These are phyloP conservation scores for Colletotrichum cuscutae DNA, from an alignment of 2,329 filamentous ascomycete genomes.

Conservation along the genomic window DNA sequence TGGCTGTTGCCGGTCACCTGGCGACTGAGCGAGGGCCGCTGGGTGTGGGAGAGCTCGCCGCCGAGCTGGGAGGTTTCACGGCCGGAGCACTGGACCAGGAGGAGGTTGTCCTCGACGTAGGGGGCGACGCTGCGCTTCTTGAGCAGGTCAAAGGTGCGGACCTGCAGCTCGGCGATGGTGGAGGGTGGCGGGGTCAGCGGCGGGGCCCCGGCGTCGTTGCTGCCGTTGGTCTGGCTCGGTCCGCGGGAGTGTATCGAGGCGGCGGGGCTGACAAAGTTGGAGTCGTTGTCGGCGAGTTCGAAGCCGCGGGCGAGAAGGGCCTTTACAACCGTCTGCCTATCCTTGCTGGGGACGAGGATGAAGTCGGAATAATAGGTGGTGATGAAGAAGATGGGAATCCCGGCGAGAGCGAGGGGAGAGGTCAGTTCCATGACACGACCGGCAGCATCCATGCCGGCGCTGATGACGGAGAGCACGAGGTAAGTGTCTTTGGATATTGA, in stretches of 20 bases:
- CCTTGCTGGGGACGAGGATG: conserved; percentile 85
- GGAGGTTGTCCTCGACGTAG: conserved; percentile 73
- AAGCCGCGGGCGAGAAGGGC: conserved; percentile 85
- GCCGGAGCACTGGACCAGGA: conserved; percentile 85
- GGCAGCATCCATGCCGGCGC: conserved; percentile 89
- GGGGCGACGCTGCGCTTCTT: conserved; percentile 80
- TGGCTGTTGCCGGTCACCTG: conserved; percentile 49
- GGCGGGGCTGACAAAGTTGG: conserved; percentile 70
- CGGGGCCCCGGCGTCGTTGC: conserved; percentile 49
- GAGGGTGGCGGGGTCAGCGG: conserved; percentile 81
- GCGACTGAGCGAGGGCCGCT: conserved; percentile 46
- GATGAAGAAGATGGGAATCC: conserved; percentile 98
- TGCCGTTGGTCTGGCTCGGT: conserved; percentile 45
- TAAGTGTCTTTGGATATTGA: conserved; percentile 86
- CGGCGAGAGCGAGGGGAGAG: conserved; percentile 87
- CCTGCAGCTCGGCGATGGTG: conserved; percentile 81
- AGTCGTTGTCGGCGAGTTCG: conserved; percentile 79
- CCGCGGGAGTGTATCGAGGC: conserved; percentile 49
- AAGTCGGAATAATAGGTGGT: conserved; percentile 99
- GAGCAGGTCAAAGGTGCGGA: conserved; percentile 85
- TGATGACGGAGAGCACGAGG: conserved; percentile 88
- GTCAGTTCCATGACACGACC: conserved; percentile 92
- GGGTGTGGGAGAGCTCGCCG: conserved; percentile 47
- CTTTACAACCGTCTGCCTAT: conserved; percentile 77
- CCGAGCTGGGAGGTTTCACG: conserved; percentile 56